phyloP scores from a whole-genome alignment of 257 asterid species.

The Craterostigma plantagineum region DNA sequence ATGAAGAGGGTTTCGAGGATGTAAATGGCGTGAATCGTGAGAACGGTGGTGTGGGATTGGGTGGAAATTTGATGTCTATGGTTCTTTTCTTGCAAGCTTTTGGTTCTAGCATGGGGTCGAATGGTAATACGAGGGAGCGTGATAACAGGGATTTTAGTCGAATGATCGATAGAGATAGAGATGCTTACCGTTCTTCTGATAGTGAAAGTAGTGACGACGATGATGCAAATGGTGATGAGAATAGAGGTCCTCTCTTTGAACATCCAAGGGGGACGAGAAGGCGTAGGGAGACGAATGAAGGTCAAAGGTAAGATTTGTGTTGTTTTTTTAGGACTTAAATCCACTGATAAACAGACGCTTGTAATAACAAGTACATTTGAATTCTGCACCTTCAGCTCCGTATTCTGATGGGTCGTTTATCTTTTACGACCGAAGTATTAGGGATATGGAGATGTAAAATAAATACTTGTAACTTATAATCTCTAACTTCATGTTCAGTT shows the following conservation, averaged over 20 bases:
- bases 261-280: slow-evolving; percentile 66
- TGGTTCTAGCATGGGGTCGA: slow-evolving; percentile 36
- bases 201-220: slow-evolving; percentile 14
- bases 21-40: slow-evolving; percentile 17
- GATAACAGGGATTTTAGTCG: slow-evolving; percentile 18
- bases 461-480: too few species aligned
- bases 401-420: too few species aligned
- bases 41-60: slow-evolving; percentile 26
- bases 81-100: slow-evolving; percentile 63
- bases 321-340: slow-evolving; percentile 3
- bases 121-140: slow-evolving; percentile 12
- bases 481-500: too few species aligned
- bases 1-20: slow-evolving; percentile 36
- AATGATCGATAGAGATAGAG: too few species aligned
- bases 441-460: too few species aligned
- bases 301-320: slow-evolving; percentile 16
- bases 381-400: too few species aligned
- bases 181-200: too few species aligned
- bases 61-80: slow-evolving; percentile 53
- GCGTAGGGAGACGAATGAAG: slow-evolving; percentile 33
- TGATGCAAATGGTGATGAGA: slow-evolving; percentile 30
- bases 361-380: too few species aligned
- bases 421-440: too few species aligned
- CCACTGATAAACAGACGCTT: too few species aligned
- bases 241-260: slow-evolving; percentile 37